Base-by-base conservation (phyloP, 208 protist species). In the Phytomonas sp. region DNA sequence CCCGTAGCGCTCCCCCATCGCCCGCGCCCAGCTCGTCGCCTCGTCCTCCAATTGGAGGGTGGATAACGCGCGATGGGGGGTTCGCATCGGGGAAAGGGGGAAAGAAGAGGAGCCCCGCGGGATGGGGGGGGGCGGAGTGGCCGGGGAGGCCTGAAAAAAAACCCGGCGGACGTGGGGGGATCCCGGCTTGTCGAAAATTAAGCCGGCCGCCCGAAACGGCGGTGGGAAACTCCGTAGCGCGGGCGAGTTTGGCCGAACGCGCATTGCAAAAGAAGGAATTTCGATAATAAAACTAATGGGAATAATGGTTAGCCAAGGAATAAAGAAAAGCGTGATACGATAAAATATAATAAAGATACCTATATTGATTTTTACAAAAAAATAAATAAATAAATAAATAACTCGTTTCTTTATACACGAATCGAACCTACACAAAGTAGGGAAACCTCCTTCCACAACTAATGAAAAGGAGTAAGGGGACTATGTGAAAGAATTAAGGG, bases 1-100 rank as follows among this genome's bases (percentile, higher is more conserved):
- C 52, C 87, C 87, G 78, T 95, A 93, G 70, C 82, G 82, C 42
- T 36, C 73, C 56, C 72, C 67, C 81, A 90, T 86, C 6, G 52
- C 60, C 5, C 59, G 76, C 7, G 23, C n/a, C 85, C 83, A 88
- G 40, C 33, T 30, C 37, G 69, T 67, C 60, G 79, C 80, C 61
- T 80, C 78, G 34, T 74, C 67, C 30, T 63, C 65, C 2, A 67
- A n/a, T 23, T 76, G 67, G 40, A 76, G 56, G 8, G 66, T 79
- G 5, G 75, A 79, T 62, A 79, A 49, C 37, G 8, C 0, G 19
- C 74, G 74, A 59, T 14, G 19, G 52, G 42, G 29, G 19, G 31
- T 16, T 0, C 40, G 19, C 2, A 16, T 3, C 19, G 40, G 6
- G 12, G 40, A 49, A 49, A 49, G 19, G 40, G 12, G 3, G 40